Evolutionary conservation across 2,329 filamentous ascomycete genomes (phyloP).

Genomic region (Zymoseptoria crescenta): DNA sequence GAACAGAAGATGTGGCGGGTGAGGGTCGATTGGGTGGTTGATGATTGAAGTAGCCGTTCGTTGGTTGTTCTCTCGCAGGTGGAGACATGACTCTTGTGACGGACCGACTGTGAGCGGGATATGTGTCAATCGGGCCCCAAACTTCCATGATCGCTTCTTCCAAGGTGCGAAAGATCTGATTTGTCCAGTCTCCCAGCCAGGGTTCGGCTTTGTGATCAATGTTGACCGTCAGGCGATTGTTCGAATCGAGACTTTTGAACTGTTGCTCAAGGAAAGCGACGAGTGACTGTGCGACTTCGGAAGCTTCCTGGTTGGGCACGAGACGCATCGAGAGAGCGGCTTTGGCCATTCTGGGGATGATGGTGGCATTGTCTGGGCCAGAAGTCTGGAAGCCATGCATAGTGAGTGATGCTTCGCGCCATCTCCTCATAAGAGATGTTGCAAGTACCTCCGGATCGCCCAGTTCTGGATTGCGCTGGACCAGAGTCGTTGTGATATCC

Average conservation of each 20-base stretch:
- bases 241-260: slow-evolving; percentile 67
- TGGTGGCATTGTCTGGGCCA: slow-evolving; percentile 75
- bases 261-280: slow-evolving; percentile 59
- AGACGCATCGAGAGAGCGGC: slow-evolving; percentile 84
- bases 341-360: slow-evolving; percentile 83
- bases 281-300: slow-evolving; percentile 63
- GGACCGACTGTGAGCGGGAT: slow-evolving; percentile 12
- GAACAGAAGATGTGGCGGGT: slow-evolving; percentile 45
- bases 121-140: slow-evolving; percentile 56
- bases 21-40: slow-evolving; percentile 34
- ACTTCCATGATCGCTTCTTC: slow-evolving; percentile 77
- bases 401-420: slow-evolving; percentile 90
- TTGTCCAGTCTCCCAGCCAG: slow-evolving; percentile 78
- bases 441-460: slow-evolving; percentile 64
- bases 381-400: slow-evolving; percentile 91
- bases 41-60: slow-evolving; percentile 16
- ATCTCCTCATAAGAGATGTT: slow-evolving; percentile 79
- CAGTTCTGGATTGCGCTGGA: slow-evolving; percentile 61
- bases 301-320: slow-evolving; percentile 85
- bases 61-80: slow-evolving; percentile 2
- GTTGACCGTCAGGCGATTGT: slow-evolving; percentile 70
- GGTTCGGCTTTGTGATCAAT: slow-evolving; percentile 93
- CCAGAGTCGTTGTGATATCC: slow-evolving; percentile 71
- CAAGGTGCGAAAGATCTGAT: slow-evolving; percentile 82
- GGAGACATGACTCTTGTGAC: slow-evolving; percentile 10